Evolutionary conservation across 2,329 filamentous ascomycete genomes (phyloP).

Genomic region (Clathrospora elynae): DNA sequence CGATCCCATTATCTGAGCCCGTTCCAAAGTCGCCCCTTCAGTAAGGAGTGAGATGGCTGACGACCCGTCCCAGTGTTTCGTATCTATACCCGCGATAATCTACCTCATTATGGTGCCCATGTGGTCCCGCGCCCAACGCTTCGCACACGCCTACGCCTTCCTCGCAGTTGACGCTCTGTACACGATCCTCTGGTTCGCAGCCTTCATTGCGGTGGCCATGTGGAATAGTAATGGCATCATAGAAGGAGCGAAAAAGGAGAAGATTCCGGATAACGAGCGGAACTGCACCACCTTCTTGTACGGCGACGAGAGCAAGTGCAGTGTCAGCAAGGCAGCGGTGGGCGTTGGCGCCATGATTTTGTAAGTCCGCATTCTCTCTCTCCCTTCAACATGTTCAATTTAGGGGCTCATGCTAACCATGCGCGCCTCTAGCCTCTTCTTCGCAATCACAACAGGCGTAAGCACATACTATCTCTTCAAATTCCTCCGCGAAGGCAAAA

Average conservation of each 20-base stretch:
- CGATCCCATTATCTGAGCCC: background rate
- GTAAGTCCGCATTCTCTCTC: slow-evolving; percentile 46
- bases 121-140: slow-evolving; percentile 62
- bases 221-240: slow-evolving; percentile 62
- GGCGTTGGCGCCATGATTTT: slow-evolving; percentile 63
- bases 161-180: slow-evolving; percentile 60
- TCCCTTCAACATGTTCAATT: background rate
- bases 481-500: slow-evolving; percentile 62
- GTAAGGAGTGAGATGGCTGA: too few species aligned
- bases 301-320: slow-evolving; percentile 61
- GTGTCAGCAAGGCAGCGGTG: slow-evolving; percentile 60
- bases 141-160: slow-evolving; percentile 66
- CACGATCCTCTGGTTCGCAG: slow-evolving; percentile 62
- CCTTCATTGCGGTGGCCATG: slow-evolving; percentile 61
- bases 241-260: slow-evolving; percentile 53
- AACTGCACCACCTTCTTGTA: slow-evolving; percentile 62
- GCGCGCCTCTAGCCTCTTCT: slow-evolving; percentile 56
- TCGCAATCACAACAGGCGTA: slow-evolving; percentile 58
- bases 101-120: slow-evolving; percentile 66
- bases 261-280: slow-evolving; percentile 49
- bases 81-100: slow-evolving; percentile 62
- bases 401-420: slow-evolving; percentile 3
- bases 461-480: slow-evolving; percentile 61
- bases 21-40: too few species aligned
- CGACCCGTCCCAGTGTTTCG: slow-evolving; percentile 57